Base-by-base conservation (phyloP, 208 protist genomes). In the Trichomonas vaginalis region DNA sequence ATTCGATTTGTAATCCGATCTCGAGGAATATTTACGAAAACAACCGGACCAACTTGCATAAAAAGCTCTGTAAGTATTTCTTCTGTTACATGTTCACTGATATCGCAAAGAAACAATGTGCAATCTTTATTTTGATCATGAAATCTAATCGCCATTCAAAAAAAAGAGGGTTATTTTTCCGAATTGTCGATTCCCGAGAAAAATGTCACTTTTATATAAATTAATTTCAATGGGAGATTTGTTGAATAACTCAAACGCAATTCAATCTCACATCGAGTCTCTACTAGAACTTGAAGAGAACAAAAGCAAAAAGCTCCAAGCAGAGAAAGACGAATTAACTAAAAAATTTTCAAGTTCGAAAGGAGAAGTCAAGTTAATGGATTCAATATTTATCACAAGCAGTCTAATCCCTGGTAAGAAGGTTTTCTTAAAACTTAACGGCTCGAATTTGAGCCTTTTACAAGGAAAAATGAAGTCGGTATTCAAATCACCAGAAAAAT, bases 11-110 rank as follows among this genome's bases (percentile, higher is more conserved):
- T 98, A 15, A 99, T 95, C 88, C 97, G 97, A 96, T 99, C 98
- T 95, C 98, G 98, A 27, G 98, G 98, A 14, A 99, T 98, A 95
- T 98, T 96, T 27, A 98, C 97, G 37, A 35, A 39, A 95, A 97
- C 97, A 96, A 99, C 97, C 27, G 98, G 98, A 1, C 98, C 98
- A 8, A 96, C 96, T 96, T 99, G 98, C 23, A 98, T 90, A 51
- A 99, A 98, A 35, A 99, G 96, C 96, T 99, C 98, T 97, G 97
- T 98, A 12, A 99, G 90, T 35, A 99, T 96, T 42, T 96, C 95
- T 95, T 99, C 98, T 45, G 96, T 97, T 0, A 98, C 97, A 95
- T 97, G 88, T 32, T 97, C 95, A 83, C 98, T 98, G 10, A 99
- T 96, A 96, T 98, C 98, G 82, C 97, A 97, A 15, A 98, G 96